Evolutionary conservation across 164 flowering plant species (phyloP).

Genomic region (grape (Vitis vinifera)): ASM3070453v1 NC_081823.1:11211001-11211500

Average conservation of each 20-base stretch:
- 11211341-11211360: not conserved
- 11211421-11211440: slow-evolving; percentile 23
- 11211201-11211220: no score
- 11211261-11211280: not conserved
- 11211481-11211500: no score
- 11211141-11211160: no score
- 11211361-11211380: not conserved
- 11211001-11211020: no score
- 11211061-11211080: no score
- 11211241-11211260: not conserved
- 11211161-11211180: no score
- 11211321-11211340: not conserved
- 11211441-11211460: slow-evolving; percentile 44
- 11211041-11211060: no score
- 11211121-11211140: no score
- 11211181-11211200: no score
- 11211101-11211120: no score
- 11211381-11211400: not conserved
- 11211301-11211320: not conserved
- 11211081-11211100: no score
- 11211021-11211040: no score
- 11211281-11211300: not conserved
- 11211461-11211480: slow-evolving; percentile 50
- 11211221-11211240: not conserved
- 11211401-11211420: not conserved